Percentiles rank a stretch among this genome's conserved stretches.
phyloP scores from a whole-genome alignment of 345 rosid genomes.

The Cochlearia excelsa region DNA sequence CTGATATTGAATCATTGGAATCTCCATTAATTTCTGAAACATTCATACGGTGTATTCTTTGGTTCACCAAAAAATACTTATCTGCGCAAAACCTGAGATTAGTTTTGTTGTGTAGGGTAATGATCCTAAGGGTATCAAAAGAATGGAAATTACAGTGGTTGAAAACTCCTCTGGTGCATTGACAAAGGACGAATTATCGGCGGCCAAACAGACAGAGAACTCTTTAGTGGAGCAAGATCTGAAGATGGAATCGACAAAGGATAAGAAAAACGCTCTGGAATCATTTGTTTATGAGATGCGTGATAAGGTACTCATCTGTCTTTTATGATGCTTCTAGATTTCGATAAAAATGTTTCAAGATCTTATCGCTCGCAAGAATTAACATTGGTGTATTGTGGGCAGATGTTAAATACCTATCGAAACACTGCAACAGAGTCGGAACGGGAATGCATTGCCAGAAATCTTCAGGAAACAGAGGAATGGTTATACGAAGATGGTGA shows the following conservation, averaged over 20 bases:
- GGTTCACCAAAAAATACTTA: constrained; percentile 7
- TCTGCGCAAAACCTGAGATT: constrained; percentile 22
- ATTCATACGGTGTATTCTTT: constrained; percentile 4
- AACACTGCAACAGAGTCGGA: constrained; percentile 56
- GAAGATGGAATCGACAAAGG: constrained; percentile 71
- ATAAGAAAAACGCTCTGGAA: constrained; percentile 71
- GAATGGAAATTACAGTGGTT: constrained; percentile 55
- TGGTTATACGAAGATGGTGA: constrained; percentile 83
- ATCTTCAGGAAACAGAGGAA: constrained; percentile 72
- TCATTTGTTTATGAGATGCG: constrained; percentile 82
- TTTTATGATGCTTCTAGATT: neutral
- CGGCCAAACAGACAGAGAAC: constrained; percentile 56
- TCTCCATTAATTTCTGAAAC: constrained; percentile 1
- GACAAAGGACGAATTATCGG: constrained; percentile 50
- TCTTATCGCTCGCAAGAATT: neutral
- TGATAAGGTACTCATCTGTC: constrained; percentile 52
- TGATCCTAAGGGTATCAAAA: constrained; percentile 38
- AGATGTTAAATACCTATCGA: constrained; percentile 62
- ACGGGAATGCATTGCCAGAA: constrained; percentile 55
- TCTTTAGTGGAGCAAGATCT: constrained; percentile 58
- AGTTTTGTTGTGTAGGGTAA: constrained; percentile 42
- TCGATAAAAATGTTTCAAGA: neutral
- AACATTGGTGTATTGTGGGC: constrained; percentile 10
- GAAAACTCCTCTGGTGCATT: constrained; percentile 51
- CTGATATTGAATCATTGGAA: constrained; percentile 18